A percentile compares a stretch with the other conserved stretches of the same genome.
phyloP scores from a whole-genome alignment of 768 basidiomycete genomes.

The Leccinum subtestaceum region DNA sequence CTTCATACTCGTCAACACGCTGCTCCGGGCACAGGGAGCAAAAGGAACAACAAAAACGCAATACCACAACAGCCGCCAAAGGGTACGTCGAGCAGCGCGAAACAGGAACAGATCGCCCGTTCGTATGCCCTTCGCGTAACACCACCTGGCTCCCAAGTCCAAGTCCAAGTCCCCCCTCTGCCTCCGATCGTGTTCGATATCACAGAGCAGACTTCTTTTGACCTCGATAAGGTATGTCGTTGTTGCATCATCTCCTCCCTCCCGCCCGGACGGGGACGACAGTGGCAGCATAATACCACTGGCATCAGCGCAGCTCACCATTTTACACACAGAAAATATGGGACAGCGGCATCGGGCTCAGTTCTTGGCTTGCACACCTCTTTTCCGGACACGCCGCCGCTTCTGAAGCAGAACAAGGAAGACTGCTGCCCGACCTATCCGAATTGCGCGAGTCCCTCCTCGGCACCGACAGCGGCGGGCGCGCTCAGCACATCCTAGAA shows the following conservation, averaged over 20 bases:
- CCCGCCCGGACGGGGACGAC: background rate
- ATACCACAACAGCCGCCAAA: constrained; percentile 7
- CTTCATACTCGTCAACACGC: constrained; percentile 26
- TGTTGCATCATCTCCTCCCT: background rate
- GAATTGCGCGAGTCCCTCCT: constrained; percentile 40
- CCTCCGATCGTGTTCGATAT: constrained; percentile 42
- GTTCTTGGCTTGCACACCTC: constrained; percentile 65
- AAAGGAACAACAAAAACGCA: background rate
- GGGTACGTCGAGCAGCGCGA: constrained; percentile 27
- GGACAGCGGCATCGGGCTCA: constrained; percentile 89
- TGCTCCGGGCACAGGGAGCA: background rate
- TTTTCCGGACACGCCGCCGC: constrained; percentile 10
- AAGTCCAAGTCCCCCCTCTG: background rate
- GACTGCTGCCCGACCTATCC: constrained; percentile 18
- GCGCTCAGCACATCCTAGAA: constrained; percentile 53
- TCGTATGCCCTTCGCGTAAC: constrained; percentile 15
- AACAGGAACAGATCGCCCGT: constrained; percentile 65
- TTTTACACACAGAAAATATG: constrained; percentile 82
- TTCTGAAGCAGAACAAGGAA: background rate
- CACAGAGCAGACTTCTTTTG: constrained; percentile 82
- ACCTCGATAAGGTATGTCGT: constrained; percentile 80
- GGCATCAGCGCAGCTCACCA: background rate
- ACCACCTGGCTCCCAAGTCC: background rate
- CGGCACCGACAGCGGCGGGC: constrained; percentile 19
- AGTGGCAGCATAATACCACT: background rate